These are phyloP conservation scores for Lactarius evosmus DNA, from an alignment of 768 basidiomycete genomes.

Conservation along the genomic window DNA sequence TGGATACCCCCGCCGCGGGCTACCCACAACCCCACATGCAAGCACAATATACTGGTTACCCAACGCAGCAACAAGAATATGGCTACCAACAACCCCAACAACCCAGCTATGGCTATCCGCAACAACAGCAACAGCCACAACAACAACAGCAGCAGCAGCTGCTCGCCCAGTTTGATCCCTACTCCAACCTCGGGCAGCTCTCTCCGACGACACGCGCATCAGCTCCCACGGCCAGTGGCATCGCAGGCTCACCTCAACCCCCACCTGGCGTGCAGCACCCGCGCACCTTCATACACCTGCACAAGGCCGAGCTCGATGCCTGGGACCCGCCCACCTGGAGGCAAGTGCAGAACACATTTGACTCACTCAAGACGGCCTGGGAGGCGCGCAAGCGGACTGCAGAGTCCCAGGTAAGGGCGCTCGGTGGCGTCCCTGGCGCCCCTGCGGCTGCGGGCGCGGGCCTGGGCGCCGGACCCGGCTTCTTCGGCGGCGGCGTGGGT, in stretches of 20 bases:
- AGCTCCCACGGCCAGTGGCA: background rate
- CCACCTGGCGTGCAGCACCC: constrained; percentile 53
- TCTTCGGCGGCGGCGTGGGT: constrained; percentile 34
- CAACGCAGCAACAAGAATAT: constrained; percentile 24
- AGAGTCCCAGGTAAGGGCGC: constrained; percentile 43
- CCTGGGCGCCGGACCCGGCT: constrained; percentile 30
- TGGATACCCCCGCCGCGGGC: constrained; percentile 21
- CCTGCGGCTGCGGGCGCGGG: background rate
- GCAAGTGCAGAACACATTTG: constrained; percentile 52
- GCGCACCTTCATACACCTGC: constrained; percentile 58
- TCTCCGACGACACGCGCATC: background rate
- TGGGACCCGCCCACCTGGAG: constrained; percentile 31
- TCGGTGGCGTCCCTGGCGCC: constrained; percentile 37
- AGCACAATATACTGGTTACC: constrained; percentile 32
- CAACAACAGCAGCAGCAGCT: constrained; percentile 15
- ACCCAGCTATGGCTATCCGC: constrained; percentile 25
- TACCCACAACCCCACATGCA: constrained; percentile 33
- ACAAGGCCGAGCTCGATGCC: constrained; percentile 60
- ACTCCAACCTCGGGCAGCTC: constrained; percentile 16
- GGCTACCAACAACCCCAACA: constrained; percentile 29
- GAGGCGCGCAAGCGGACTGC: constrained; percentile 55
- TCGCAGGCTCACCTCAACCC: constrained; percentile 24
- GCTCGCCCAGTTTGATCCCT: constrained; percentile 28
- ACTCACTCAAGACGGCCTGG: constrained; percentile 66
- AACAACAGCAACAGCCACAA: constrained; percentile 21